These are phyloP conservation scores for Cordyceps javanica DNA, from an alignment of 2,329 filamentous ascomycete species.

Conservation along the genomic window DNA sequence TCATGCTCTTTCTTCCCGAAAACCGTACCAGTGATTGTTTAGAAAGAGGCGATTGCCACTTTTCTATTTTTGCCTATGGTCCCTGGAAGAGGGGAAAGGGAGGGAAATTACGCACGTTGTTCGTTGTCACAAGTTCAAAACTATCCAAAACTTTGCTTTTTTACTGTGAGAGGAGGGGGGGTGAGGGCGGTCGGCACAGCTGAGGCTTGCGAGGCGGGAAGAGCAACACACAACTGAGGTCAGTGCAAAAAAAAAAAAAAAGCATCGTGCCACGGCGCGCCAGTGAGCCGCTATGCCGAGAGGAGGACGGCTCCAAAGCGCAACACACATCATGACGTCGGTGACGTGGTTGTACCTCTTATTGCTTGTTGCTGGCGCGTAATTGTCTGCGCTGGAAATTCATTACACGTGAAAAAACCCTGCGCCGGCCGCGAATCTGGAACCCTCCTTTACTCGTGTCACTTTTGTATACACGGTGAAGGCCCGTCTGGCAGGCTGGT, in stretches of 20 bases:
- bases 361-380: background rate
- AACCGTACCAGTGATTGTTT: background rate
- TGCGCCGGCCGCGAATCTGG: background rate
- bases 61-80: background rate
- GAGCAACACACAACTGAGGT: background rate
- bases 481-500: background rate
- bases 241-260: background rate
- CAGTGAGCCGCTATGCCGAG: conserved; percentile 7
- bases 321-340: background rate
- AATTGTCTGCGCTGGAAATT: too few relatives aligned
- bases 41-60: background rate
- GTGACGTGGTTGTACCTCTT: background rate
- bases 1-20: background rate
- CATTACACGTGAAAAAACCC: background rate
- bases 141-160: background rate
- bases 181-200: background rate
- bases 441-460: background rate
- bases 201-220: conserved; percentile 8
- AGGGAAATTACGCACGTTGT: too few relatives aligned
- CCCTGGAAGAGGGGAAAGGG: background rate
- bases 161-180: background rate
- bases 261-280: background rate
- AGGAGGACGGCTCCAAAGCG: background rate
- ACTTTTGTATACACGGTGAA: background rate
- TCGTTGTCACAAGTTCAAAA: too few relatives aligned